Evolutionary conservation across 169 alveolate genomes (phyloP).

Genomic region (Blepharisma undulans): DNA sequence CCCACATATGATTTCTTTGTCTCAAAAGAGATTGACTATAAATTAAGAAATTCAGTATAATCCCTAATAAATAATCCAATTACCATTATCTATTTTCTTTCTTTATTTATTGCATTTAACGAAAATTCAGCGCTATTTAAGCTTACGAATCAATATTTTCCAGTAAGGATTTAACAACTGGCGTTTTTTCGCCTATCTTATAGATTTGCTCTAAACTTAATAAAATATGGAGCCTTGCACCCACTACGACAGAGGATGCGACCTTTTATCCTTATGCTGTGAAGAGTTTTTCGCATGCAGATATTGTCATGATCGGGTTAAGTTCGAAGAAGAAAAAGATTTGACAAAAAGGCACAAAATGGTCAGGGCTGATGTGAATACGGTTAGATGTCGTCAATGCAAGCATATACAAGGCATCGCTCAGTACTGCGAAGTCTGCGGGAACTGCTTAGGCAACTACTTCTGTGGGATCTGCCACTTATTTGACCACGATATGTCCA

Average conservation of each 20-base stretch:
- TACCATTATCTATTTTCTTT: too few relatives aligned
- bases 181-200: background rate
- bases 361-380: conserved; percentile 47
- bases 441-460: conserved; percentile 45
- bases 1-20: background rate
- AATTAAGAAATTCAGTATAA: background rate
- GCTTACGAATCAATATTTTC: background rate
- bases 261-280: conserved; percentile 49
- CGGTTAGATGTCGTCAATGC: conserved; percentile 52
- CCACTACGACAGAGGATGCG: conserved; percentile 54
- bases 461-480: conserved; percentile 56
- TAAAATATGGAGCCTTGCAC: conserved; percentile 43
- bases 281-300: conserved; percentile 64
- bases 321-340: conserved; percentile 51
- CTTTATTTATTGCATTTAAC: background rate
- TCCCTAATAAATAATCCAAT: background rate
- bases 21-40: background rate
- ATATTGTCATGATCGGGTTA: conserved; percentile 62
- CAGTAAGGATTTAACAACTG: background rate
- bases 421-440: conserved; percentile 48
- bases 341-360: conserved; percentile 53
- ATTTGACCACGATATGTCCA: conserved; percentile 63
- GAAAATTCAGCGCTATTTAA: background rate
- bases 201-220: background rate
- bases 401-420: background rate